Evolutionary conservation across 176 grass and related monocot genomes (phyloP).

Genomic region (maize (Zea mays)): DNA sequence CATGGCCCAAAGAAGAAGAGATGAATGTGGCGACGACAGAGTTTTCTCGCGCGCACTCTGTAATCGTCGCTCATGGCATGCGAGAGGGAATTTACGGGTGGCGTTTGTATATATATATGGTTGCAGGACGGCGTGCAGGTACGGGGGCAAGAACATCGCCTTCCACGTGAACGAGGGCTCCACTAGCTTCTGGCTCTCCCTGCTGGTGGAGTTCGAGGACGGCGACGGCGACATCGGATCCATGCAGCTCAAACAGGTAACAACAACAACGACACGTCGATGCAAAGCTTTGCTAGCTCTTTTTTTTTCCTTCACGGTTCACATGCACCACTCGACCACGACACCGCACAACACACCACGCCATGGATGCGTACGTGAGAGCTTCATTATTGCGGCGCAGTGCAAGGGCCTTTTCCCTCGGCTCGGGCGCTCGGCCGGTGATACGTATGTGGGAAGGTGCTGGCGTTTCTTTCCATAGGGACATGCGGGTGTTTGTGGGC

Average conservation of each 20-base stretch:
- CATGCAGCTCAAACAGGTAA: conserved; percentile 90
- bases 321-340: background rate
- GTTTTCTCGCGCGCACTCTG: background rate
- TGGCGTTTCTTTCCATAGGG: background rate
- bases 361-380: too few relatives aligned
- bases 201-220: conserved; percentile 92
- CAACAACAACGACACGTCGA: conserved; percentile 1
- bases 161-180: conserved; percentile 95
- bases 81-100: background rate
- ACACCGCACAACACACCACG: too few relatives aligned
- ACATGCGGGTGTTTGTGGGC: background rate
- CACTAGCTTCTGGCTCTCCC: conserved; percentile 89
- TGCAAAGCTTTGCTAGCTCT: too few relatives aligned
- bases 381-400: background rate
- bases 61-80: background rate
- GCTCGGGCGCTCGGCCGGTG: background rate
- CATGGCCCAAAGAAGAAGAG: background rate
- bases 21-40: conserved; percentile 15
- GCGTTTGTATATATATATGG: background rate
- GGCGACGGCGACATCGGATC: conserved; percentile 91
- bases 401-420: background rate
- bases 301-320: too few relatives aligned
- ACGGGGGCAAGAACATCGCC: conserved; percentile 77
- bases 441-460: background rate
- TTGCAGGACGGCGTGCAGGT: conserved; percentile 82